Conservation (phyloP, 2,329 filamentous ascomycete species). For the Trichoderma brevicompactum region DNA sequence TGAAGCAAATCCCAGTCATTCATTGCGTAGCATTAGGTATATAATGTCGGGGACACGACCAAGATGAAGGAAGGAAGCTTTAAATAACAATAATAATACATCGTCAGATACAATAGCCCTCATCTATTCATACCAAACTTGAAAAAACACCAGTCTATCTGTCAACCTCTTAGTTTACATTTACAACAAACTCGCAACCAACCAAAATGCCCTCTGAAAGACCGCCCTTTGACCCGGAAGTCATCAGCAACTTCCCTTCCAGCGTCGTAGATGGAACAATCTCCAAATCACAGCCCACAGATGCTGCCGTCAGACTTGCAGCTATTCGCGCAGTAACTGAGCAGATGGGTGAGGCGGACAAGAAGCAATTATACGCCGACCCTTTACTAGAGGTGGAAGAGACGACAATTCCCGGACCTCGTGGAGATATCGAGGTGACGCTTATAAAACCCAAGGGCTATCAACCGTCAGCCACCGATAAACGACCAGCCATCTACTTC, state of each 20-base stretch:
- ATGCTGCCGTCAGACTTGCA: neutral
- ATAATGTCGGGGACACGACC: too few species aligned
- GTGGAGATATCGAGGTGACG: neutral
- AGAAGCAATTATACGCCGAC: neutral
- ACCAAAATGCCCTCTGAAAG: neutral
- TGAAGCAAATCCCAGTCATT: too few species aligned
- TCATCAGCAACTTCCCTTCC: neutral
- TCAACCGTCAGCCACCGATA: neutral
- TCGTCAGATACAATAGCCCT: too few species aligned
- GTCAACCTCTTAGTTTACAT: too few species aligned
- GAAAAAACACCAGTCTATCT: neutral
- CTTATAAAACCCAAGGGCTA: neutral
- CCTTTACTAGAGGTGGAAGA: neutral
- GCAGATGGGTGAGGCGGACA: neutral
- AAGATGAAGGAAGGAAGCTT: too few species aligned
- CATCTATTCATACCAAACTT: neutral
- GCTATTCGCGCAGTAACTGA: neutral
- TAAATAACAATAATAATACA: too few species aligned
- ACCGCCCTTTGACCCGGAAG: conserved; percentile 11
- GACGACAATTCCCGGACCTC: neutral
- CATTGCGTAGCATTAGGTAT: too few species aligned
- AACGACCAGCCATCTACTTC: neutral
- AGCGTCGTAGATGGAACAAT: neutral
- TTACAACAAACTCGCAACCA: neutral
- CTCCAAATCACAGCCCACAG: neutral